These are phyloP conservation scores for Nitzschia sp. DNA, from an alignment of 108 stramenopile species.

Conservation along the genomic window DNA sequence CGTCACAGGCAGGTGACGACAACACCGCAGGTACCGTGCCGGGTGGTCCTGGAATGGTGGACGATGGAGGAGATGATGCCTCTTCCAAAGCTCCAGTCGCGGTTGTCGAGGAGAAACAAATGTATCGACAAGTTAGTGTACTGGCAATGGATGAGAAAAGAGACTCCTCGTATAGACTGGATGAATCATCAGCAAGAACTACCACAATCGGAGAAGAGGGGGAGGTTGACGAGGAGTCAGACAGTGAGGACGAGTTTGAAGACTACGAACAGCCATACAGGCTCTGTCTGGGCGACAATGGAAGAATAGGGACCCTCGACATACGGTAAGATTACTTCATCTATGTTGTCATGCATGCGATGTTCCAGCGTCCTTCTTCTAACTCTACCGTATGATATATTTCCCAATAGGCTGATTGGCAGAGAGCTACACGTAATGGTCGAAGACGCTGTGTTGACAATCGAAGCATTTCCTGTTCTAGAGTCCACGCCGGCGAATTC, in stretches of 20 bases:
- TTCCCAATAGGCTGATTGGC: slow-evolving; percentile 37
- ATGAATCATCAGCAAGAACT: not conserved
- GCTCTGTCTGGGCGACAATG: slow-evolving; percentile 67
- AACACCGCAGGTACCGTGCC: not conserved
- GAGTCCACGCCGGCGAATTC: slow-evolving; percentile 4
- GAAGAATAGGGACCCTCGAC: slow-evolving; percentile 71
- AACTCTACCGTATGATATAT: no score
- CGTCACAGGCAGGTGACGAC: not conserved
- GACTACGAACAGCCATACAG: slow-evolving; percentile 46
- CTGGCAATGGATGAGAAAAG: not conserved
- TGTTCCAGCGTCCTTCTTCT: not conserved
- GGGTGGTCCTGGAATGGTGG: not conserved
- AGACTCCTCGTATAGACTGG: no score
- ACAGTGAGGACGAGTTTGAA: slow-evolving; percentile 43
- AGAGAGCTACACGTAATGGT: slow-evolving; percentile 72
- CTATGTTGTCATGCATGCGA: not conserved
- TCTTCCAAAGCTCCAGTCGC: not conserved
- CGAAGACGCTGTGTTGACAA: slow-evolving; percentile 73
- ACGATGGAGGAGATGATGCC: not conserved
- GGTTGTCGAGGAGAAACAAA: not conserved
- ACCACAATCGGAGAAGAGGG: not conserved
- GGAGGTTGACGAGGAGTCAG: slow-evolving; percentile 6
- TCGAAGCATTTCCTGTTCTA: slow-evolving; percentile 52
- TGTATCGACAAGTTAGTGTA: slow-evolving; percentile 1
- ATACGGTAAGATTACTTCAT: slow-evolving; percentile 28